Conservation (phyloP, 345 rosid genomes). For the Salix viminalis region DNA sequence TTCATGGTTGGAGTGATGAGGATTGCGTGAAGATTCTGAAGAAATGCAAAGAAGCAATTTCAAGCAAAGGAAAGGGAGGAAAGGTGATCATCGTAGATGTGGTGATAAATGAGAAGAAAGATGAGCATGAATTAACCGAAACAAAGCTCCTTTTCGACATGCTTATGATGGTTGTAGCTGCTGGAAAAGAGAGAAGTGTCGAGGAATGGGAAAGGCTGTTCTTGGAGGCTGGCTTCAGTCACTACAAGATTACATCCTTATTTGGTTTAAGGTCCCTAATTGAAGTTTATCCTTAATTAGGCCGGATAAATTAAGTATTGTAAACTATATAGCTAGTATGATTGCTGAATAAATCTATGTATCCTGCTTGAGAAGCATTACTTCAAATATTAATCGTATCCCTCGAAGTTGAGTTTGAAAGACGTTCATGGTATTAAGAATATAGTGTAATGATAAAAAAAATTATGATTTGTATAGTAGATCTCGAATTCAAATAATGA, state of each 20-base stretch:
- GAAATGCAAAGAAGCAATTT: constrained; percentile 38
- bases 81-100: constrained; percentile 35
- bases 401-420: not conserved
- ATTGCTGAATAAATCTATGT: not conserved
- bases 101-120: constrained; percentile 32
- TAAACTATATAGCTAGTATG: not conserved
- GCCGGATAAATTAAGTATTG: not conserved
- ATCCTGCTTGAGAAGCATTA: not conserved
- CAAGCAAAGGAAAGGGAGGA: constrained; percentile 19
- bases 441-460: fast-evolving
- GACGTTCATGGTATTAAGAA: not conserved
- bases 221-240: constrained; percentile 29
- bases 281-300: constrained; percentile 40
- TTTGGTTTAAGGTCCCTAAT: constrained; percentile 47
- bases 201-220: constrained; percentile 43
- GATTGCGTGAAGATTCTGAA: constrained; percentile 41
- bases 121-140: constrained; percentile 22
- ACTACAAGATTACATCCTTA: constrained; percentile 34
- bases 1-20: constrained; percentile 42
- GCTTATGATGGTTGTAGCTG: constrained; percentile 31
- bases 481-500: too few species aligned
- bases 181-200: constrained; percentile 36
- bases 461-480: too few species aligned
- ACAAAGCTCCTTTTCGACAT: constrained; percentile 43
- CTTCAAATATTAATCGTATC: not conserved